These are phyloP conservation scores for Thraustochytrium sp. DNA, from an alignment of 352 stramenopile species.

Conservation along the genomic window DNA sequence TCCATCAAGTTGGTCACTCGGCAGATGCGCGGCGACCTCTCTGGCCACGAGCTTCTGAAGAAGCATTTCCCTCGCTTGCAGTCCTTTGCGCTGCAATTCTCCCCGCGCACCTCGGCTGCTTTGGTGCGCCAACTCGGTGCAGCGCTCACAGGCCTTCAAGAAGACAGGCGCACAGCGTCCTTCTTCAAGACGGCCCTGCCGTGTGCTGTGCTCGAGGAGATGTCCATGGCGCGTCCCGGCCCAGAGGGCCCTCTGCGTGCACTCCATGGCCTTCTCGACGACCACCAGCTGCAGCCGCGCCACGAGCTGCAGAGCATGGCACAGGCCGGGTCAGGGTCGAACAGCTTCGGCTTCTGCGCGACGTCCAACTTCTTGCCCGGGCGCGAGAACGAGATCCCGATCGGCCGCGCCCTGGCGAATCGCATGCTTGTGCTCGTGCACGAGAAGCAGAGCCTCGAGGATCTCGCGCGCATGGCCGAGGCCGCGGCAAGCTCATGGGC, in stretches of 20 bases:
- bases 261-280: slow-evolving; percentile 10
- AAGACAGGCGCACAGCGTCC: neutral
- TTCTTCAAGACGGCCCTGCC: neutral
- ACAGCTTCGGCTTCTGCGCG: slow-evolving; percentile 34
- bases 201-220: slow-evolving; percentile 34
- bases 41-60: neutral
- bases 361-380: slow-evolving; percentile 7
- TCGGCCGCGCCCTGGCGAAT: slow-evolving; percentile 14
- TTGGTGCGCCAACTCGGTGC: slow-evolving; percentile 10
- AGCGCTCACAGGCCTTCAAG: neutral
- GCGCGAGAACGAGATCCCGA: neutral
- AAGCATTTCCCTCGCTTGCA: slow-evolving; percentile 18
- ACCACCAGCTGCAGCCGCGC: neutral
- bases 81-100: slow-evolving; percentile 36
- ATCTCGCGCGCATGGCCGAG: neutral
- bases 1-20: slow-evolving; percentile 33
- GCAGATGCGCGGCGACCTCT: slow-evolving; percentile 35
- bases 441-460: neutral
- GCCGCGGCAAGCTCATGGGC: slow-evolving; percentile 7
- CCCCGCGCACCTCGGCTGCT: neutral
- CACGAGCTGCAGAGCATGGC: neutral
- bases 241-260: slow-evolving; percentile 24
- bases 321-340: slow-evolving; percentile 12
- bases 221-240: slow-evolving; percentile 16
- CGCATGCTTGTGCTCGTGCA: slow-evolving; percentile 23